Conservation (phyloP, 75 land plant genomes). For the Sequoia sempervirens region DNA sequence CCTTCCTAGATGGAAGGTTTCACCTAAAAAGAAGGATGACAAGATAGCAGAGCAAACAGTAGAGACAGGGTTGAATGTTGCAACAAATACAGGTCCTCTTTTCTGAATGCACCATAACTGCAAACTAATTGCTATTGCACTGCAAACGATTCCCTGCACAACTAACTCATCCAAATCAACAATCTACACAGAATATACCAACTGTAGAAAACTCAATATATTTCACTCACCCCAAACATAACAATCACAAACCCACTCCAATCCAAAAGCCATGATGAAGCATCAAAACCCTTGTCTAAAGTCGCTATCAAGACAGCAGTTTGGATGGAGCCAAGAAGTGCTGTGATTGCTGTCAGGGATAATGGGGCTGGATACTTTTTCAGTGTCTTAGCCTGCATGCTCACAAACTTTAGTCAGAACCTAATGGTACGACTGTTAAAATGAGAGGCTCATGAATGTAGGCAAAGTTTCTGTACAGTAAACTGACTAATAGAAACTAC, state of each 20-base stretch:
- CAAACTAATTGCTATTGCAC: background rate
- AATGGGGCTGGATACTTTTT: background rate
- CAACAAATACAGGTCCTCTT: slow-evolving; percentile 4
- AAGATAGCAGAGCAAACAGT: background rate
- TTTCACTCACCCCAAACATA: background rate
- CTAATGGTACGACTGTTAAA: background rate
- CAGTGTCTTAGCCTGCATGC: slow-evolving; percentile 4
- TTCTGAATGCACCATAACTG: slow-evolving; percentile 4
- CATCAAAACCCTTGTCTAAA: background rate
- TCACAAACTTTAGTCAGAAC: background rate
- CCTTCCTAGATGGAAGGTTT: background rate
- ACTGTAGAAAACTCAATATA: no score
- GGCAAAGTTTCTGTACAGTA: background rate
- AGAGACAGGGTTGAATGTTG: background rate
- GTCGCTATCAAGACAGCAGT: background rate
- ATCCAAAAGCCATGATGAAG: background rate
- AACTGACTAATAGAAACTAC: background rate
- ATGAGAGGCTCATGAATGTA: background rate
- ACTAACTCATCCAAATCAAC: background rate
- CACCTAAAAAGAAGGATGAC: background rate
- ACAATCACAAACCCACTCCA: background rate
- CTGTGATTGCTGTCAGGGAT: background rate
- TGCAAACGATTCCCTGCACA: background rate
- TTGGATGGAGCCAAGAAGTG: background rate
- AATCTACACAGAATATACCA: no score